Evolutionary conservation across 139 green algal genomes (phyloP).

Genomic region (Gonium pectorale): DNA sequence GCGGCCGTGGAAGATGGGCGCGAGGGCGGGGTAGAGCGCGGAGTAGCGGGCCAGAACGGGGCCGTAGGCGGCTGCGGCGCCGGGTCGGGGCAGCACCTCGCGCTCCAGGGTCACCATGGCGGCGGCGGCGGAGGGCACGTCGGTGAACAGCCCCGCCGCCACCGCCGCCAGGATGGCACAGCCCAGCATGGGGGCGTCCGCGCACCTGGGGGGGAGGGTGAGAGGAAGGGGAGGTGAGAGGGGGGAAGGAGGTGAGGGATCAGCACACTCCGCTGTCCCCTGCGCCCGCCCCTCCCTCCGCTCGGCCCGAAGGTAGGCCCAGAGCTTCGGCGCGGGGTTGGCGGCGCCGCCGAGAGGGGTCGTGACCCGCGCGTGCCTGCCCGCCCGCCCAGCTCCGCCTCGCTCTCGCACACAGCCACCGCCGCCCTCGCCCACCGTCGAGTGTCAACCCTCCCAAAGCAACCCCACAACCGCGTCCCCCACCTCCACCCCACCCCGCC

Average conservation of each 20-base stretch:
- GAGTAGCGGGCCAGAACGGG: constrained; percentile 64
- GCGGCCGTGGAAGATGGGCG: constrained; percentile 48
- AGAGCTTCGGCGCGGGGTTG: no score
- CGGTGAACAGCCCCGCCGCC: constrained; percentile 61
- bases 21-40: constrained; percentile 74
- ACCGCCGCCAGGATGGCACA: constrained; percentile 82
- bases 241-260: background rate
- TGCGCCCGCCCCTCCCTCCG: background rate
- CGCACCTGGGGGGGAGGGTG: constrained; percentile 8
- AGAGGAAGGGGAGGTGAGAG: background rate
- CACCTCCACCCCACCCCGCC: background rate
- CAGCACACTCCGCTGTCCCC: background rate
- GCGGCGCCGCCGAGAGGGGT: no score
- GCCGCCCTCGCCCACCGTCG: no score
- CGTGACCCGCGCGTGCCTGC: no score
- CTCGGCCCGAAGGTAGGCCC: no score
- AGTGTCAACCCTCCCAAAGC: background rate
- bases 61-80: constrained; percentile 56
- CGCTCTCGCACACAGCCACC: no score
- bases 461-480: background rate
- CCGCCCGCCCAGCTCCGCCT: background rate
- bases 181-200: constrained; percentile 80
- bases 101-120: constrained; percentile 72
- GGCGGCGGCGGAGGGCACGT: constrained; percentile 54
- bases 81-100: constrained; percentile 63